phyloP scores from a whole-genome alignment of 75 land plant species.

The Pinus albicaulis region DNA sequence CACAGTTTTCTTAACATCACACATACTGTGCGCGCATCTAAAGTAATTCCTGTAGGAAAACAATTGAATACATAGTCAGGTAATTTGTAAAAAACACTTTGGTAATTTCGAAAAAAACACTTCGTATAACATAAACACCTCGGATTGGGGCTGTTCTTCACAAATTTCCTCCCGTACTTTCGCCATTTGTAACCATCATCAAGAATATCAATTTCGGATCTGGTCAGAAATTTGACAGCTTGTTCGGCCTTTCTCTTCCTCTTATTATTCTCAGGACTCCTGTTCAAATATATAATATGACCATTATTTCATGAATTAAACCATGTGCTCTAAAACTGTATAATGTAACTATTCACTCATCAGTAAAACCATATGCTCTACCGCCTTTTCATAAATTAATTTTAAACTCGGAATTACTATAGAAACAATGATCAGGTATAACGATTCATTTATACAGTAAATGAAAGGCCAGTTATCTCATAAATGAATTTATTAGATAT shows the following conservation, averaged over 20 bases:
- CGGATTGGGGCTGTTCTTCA: constrained; percentile 75
- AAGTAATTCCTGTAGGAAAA: constrained; percentile 52
- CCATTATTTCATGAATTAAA: too few relatives aligned
- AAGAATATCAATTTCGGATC: constrained; percentile 9
- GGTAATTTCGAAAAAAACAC: too few relatives aligned
- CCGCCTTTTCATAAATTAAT: too few relatives aligned
- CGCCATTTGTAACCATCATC: constrained; percentile 37
- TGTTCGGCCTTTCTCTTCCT: constrained; percentile 4
- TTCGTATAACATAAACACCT: not conserved
- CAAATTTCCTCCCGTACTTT: constrained; percentile 67
- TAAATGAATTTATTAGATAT: too few relatives aligned
- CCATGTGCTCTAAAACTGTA: too few relatives aligned
- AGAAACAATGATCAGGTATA: too few relatives aligned
- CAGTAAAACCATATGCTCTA: too few relatives aligned
- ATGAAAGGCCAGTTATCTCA: too few relatives aligned
- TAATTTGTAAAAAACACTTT: too few relatives aligned
- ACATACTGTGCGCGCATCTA: constrained; percentile 43
- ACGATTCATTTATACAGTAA: too few relatives aligned
- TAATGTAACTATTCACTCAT: too few relatives aligned
- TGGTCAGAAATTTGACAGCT: constrained; percentile 28
- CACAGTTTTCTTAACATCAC: constrained; percentile 75
- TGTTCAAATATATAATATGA: not conserved
- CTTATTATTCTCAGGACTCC: not conserved
- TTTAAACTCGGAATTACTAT: too few relatives aligned
- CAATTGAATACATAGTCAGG: not conserved